phyloP scores from a whole-genome alignment of 2,329 filamentous ascomycete species.

The Hypoxylon sp. region DNA sequence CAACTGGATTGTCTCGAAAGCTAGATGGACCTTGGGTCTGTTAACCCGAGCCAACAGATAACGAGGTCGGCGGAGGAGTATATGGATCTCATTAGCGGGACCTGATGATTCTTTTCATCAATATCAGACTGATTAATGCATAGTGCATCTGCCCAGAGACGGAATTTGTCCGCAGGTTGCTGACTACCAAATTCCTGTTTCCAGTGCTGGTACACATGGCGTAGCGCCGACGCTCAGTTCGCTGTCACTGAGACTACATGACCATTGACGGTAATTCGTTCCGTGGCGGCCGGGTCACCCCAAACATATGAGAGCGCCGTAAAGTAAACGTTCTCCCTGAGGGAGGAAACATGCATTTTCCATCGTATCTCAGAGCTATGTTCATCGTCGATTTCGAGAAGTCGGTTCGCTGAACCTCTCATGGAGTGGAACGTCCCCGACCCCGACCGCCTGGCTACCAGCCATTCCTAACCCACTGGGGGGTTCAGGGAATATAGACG shows the following conservation, averaged over 20 bases:
- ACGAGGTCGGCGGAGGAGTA: slow-evolving; percentile 13
- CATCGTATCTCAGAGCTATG: not conserved
- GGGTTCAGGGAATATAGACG: not conserved
- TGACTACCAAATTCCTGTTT: not conserved
- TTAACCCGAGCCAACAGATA: slow-evolving; percentile 16
- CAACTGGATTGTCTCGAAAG: slow-evolving; percentile 4
- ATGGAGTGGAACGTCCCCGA: not conserved
- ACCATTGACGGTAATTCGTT: slow-evolving; percentile 6
- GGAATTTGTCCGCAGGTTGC: not conserved
- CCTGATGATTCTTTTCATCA: slow-evolving; percentile 15
- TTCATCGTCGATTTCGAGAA: slow-evolving; percentile 14
- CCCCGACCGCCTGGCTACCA: not conserved
- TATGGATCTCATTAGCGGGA: slow-evolving; percentile 12
- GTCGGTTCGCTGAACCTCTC: slow-evolving; percentile 9
- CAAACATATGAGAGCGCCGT: slow-evolving; percentile 19
- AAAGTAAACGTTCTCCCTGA: slow-evolving; percentile 4
- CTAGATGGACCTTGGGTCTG: slow-evolving; percentile 7
- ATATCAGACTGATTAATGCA: slow-evolving; percentile 18
- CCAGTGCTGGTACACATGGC: slow-evolving; percentile 9
- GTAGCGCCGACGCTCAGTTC: slow-evolving; percentile 8
- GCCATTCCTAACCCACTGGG: not conserved
- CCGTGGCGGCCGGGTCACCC: slow-evolving; percentile 6
- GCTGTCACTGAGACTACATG: not conserved
- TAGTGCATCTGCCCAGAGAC: slow-evolving; percentile 20
- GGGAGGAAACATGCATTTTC: slow-evolving; percentile 3